phyloP scores from a whole-genome alignment of 2,329 filamentous ascomycete genomes.

The Colletotrichum graminicola region DNA sequence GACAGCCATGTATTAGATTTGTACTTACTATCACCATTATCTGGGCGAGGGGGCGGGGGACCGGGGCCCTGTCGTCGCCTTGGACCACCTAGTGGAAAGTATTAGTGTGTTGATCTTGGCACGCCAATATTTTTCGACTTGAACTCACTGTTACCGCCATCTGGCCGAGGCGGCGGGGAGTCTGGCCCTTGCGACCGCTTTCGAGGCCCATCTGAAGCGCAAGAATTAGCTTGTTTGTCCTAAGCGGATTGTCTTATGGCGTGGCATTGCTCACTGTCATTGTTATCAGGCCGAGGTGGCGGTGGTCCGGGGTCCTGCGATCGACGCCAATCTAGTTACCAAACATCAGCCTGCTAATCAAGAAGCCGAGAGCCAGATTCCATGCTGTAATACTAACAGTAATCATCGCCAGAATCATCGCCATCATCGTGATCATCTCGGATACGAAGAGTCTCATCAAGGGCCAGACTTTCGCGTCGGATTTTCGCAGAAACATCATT shows the following conservation, averaged over 20 bases:
- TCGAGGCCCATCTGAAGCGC: background rate
- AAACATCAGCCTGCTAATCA: background rate
- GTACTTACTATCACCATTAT: background rate
- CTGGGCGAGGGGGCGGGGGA: background rate
- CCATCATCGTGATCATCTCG: constrained; percentile 5
- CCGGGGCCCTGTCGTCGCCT: background rate
- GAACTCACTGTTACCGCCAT: background rate
- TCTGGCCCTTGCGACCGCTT: no score
- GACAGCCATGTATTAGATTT: background rate
- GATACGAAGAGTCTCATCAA: background rate
- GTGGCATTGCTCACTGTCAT: background rate
- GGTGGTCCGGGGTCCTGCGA: background rate
- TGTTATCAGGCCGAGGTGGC: background rate
- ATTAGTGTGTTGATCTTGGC: background rate
- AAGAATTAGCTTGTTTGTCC: background rate
- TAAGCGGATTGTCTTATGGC: background rate
- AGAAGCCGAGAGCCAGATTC: background rate
- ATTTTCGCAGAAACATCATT: background rate
- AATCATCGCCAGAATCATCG: background rate
- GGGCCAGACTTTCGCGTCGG: background rate
- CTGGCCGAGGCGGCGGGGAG: no score
- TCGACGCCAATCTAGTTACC: background rate
- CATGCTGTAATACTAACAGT: background rate
- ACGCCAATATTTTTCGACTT: background rate
- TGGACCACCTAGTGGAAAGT: background rate